Evolutionary conservation across 192 early-diverging fungal genomes (phyloP), one percentile per base, ranked within the genome.

Genomic region (Podochytrium sp.): DNA sequence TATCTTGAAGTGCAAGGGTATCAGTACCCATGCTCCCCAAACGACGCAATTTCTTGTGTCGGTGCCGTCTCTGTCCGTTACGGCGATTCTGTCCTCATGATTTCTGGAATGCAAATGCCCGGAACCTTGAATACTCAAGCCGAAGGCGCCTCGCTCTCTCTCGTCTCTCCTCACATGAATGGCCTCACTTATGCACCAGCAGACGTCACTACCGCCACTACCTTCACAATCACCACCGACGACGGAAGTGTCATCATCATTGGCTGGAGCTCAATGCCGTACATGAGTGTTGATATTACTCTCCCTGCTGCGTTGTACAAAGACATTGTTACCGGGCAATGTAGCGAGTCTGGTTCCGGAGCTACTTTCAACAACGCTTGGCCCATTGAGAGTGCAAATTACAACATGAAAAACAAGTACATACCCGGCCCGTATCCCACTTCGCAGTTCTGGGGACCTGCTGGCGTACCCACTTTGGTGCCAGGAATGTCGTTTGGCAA

Each of bases 151-250:
- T 47, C 43, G 20, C 43, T 47, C 43, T 12, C 43, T 20, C 43
- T 47, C 10, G 10, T 47, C 43, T 47, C 43, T 12, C 7, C 7
- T 12, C 7, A 7, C 7, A 47, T 47, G 43, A 20, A 7, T 20
- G 43, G 43, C 7, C 7, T 47, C 7, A 20, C 7, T 12, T 47
- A 47, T 47, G 20, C 43, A 12, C 43, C 43, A 47, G 20, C 7
- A 20, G 43, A 56, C 27, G 53, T 62, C 37, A 38, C 37, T 6
- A 10, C 16, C 16, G 29, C 60, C 18, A 30, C 30, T 16, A 38
- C 60, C 18, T 62, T 62, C 60, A 62, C 60, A 10, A 37, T 62
- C 30, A 62, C 60, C 38, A 62, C 60, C 12, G 34, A 38, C 16
- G 16, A 39, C 30, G 60, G 60, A 33, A 25, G 20, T 29, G 37